Conservation (phyloP, 2,329 filamentous ascomycete species). For the Sporothrix phasma region DNA sequence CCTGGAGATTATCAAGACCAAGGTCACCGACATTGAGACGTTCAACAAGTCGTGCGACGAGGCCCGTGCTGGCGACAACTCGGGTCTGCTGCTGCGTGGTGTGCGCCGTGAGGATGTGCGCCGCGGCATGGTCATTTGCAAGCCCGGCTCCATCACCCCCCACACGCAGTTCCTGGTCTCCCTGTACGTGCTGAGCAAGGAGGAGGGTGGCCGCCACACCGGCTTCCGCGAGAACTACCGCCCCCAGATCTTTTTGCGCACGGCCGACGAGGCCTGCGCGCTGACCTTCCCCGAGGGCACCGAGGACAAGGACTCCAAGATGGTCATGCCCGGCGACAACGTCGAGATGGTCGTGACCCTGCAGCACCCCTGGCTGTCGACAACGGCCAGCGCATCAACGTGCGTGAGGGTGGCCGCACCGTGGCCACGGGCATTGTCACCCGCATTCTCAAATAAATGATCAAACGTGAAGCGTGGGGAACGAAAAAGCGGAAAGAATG, state of each 20-base stretch:
- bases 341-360: slow-evolving; percentile 91
- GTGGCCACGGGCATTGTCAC: slow-evolving; percentile 78
- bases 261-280: slow-evolving; percentile 68
- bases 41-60: slow-evolving; percentile 99
- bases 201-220: slow-evolving; percentile 94
- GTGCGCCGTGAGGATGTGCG: slow-evolving; percentile 88
- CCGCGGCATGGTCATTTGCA: slow-evolving; percentile 88
- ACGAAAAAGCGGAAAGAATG: too few species aligned
- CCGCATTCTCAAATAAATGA: slow-evolving; percentile 49
- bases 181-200: slow-evolving; percentile 94
- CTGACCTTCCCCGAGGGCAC: slow-evolving; percentile 81
- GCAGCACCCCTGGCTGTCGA: slow-evolving; percentile 77
- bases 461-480: neutral
- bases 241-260: slow-evolving; percentile 92
- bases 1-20: slow-evolving; percentile 79
- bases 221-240: slow-evolving; percentile 95
- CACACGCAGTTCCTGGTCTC: slow-evolving; percentile 89
- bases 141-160: slow-evolving; percentile 74
- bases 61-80: slow-evolving; percentile 95
- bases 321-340: slow-evolving; percentile 98
- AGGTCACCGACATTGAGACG: slow-evolving; percentile 98
- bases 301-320: slow-evolving; percentile 60
- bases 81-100: slow-evolving; percentile 90
- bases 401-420: slow-evolving; percentile 90
- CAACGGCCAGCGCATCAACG: slow-evolving; percentile 90